These are phyloP conservation scores for Aspergillus tamarii DNA, from an alignment of 2,329 filamentous ascomycete genomes.

Conservation along the genomic window DNA sequence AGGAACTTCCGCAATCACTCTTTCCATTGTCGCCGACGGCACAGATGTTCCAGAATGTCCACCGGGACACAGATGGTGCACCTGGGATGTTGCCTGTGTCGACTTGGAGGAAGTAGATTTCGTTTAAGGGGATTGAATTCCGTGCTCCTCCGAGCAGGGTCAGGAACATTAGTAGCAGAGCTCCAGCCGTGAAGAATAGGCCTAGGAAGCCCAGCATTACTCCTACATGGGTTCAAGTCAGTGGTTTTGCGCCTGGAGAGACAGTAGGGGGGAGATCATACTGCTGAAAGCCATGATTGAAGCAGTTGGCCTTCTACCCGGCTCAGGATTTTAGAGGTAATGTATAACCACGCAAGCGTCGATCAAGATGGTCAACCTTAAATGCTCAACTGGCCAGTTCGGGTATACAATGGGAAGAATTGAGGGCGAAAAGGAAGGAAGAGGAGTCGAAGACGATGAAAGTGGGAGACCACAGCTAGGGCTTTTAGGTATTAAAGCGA, in stretches of 20 bases:
- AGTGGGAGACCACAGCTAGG: slow-evolving; percentile 10
- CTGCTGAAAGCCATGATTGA: slow-evolving; percentile 34
- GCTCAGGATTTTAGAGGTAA: neutral
- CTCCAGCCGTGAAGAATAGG: slow-evolving; percentile 64
- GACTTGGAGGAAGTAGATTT: slow-evolving; percentile 84
- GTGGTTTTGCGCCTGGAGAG: neutral
- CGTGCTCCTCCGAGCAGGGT: slow-evolving; percentile 65
- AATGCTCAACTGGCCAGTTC: neutral
- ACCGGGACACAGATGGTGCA: slow-evolving; percentile 71
- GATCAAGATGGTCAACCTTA: no score
- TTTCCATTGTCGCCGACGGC: slow-evolving; percentile 58
- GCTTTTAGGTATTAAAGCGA: slow-evolving; percentile 22
- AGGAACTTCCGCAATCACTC: slow-evolving; percentile 65
- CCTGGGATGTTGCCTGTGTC: slow-evolving; percentile 73
- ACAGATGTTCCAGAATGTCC: slow-evolving; percentile 91
- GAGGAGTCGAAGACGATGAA: neutral
- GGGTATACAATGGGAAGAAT: neutral
- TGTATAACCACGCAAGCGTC: neutral
- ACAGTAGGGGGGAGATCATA: slow-evolving; percentile 24
- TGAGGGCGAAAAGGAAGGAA: neutral
- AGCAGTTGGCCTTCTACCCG: neutral
- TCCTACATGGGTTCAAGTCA: slow-evolving; percentile 45
- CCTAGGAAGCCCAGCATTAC: slow-evolving; percentile 59
- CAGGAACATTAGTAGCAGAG: slow-evolving; percentile 67
- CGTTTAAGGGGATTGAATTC: slow-evolving; percentile 63